These are phyloP conservation scores for Termitomyces sp. DNA, from an alignment of 768 basidiomycete species.

Conservation along the genomic window DNA sequence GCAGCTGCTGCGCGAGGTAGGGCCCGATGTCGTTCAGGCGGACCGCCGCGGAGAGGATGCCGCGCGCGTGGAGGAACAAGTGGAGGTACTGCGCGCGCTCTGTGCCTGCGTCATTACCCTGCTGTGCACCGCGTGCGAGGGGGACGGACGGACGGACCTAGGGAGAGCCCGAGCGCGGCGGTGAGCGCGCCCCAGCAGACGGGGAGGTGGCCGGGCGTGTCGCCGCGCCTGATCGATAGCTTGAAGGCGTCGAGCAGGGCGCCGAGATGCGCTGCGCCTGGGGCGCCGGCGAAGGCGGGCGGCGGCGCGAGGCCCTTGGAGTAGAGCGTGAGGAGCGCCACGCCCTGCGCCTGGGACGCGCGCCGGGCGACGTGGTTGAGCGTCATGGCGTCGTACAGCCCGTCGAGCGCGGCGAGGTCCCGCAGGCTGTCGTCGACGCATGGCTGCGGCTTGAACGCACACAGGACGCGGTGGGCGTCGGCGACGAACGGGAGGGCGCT, in stretches of 20 bases:
- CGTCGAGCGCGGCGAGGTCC: conserved; percentile 55
- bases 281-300: too few relatives aligned
- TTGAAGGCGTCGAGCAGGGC: conserved; percentile 66
- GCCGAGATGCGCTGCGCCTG: conserved; percentile 19
- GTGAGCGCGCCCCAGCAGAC: conserved; percentile 89
- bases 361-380: conserved; percentile 86
- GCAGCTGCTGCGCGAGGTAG: conserved; percentile 84
- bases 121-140: neutral
- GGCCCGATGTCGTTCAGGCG: conserved; percentile 91
- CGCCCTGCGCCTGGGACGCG: conserved; percentile 88
- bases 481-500: conserved; percentile 76
- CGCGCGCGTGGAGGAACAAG: conserved; percentile 88
- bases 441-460: neutral
- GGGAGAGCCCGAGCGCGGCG: conserved; percentile 63
- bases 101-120: conserved; percentile 1
- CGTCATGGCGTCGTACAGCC: conserved; percentile 77
- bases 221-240: conserved; percentile 55
- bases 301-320: conserved; percentile 63
- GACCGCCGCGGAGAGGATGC: conserved; percentile 87
- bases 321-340: conserved; percentile 86
- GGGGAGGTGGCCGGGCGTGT: conserved; percentile 77
- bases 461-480: conserved; percentile 53
- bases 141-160: conserved; percentile 40
- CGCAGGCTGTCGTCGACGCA: conserved; percentile 26
- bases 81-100: conserved; percentile 83